Conservation (phyloP, 2,329 filamentous ascomycete species). For the Colletotrichum truncatum region DNA sequence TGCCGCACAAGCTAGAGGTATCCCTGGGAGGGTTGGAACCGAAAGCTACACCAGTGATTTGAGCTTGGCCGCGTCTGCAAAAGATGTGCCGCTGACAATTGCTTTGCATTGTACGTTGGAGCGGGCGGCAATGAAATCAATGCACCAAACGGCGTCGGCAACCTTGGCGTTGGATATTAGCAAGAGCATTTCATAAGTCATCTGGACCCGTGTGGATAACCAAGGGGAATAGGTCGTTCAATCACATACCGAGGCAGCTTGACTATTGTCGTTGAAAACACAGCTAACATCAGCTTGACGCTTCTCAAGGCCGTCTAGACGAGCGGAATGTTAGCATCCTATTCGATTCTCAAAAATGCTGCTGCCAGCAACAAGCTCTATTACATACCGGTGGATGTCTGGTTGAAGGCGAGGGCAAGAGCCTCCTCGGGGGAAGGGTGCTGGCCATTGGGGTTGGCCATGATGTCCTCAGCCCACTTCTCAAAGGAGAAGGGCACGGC, state of each 20-base stretch:
- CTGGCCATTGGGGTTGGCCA: conserved; percentile 13
- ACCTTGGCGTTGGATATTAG: not conserved
- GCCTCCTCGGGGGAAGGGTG: conserved; percentile 19
- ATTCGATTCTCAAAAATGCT: too few relatives aligned
- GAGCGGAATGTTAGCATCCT: not conserved
- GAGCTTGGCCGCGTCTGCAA: conserved; percentile 17
- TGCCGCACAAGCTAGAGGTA: conserved; percentile 9
- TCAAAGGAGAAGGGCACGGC: conserved; percentile 17
- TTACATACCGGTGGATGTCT: conserved; percentile 8
- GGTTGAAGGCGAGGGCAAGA: conserved; percentile 17
- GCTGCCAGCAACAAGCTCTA: too few relatives aligned
- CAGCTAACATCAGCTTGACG: conserved; percentile 15
- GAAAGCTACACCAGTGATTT: conserved; percentile 4
- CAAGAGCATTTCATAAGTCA: too few relatives aligned
- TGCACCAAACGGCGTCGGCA: conserved; percentile 22
- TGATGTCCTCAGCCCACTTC: conserved; percentile 24
- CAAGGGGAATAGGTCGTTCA: not conserved
- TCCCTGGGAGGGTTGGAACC: conserved; percentile 11
- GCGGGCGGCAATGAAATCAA: conserved; percentile 20
- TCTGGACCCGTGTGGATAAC: too few relatives aligned
- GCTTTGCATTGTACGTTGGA: conserved; percentile 17
- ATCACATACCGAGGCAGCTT: conserved; percentile 2
- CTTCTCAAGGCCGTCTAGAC: conserved; percentile 7
- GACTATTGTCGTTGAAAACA: not conserved
- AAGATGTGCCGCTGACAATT: conserved; percentile 16